Conservation (phyloP, 1,284 basidiomycete genomes). For the Schizopora paradoxa region DNA sequence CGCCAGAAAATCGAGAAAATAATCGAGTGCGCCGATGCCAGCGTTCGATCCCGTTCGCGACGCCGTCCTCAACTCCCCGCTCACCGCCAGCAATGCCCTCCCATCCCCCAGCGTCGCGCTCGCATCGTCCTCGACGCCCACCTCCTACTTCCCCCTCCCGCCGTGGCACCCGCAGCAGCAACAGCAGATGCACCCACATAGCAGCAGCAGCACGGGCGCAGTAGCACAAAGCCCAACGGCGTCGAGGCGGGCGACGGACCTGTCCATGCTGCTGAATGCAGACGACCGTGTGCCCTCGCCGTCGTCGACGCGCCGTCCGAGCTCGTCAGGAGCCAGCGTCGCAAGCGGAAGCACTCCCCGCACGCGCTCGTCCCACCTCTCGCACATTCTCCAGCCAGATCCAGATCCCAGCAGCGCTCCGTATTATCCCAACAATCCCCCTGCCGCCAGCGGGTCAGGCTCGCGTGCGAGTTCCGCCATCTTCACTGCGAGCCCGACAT, state of each 20-base stretch:
- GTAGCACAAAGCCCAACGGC: constrained; percentile 40
- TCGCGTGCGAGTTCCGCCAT: constrained; percentile 7
- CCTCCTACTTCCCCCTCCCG: constrained; percentile 13
- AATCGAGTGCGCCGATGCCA: constrained; percentile 50
- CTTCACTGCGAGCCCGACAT: neutral
- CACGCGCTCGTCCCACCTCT: constrained; percentile 15
- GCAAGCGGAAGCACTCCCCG: constrained; percentile 14
- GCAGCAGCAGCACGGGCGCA: constrained; percentile 28
- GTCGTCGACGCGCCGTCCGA: constrained; percentile 15
- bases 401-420: constrained; percentile 8
- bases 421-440: neutral
- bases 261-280: constrained; percentile 64
- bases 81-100: constrained; percentile 29
- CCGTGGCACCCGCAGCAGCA: neutral
- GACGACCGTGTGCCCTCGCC: constrained; percentile 31
- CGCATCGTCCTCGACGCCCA: constrained; percentile 8
- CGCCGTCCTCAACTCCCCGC: constrained; percentile 68
- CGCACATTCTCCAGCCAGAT: constrained; percentile 17
- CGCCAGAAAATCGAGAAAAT: too few species aligned
- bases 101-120: constrained; percentile 10
- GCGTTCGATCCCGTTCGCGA: constrained; percentile 80
- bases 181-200: neutral
- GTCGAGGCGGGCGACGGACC: constrained; percentile 58
- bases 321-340: constrained; percentile 13
- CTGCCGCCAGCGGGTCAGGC: constrained; percentile 2